Percentiles rank a stretch among this genome's conserved stretches.
phyloP scores from a whole-genome alignment of 2,329 filamentous ascomycete genomes.

The Alternaria gaisen region DNA sequence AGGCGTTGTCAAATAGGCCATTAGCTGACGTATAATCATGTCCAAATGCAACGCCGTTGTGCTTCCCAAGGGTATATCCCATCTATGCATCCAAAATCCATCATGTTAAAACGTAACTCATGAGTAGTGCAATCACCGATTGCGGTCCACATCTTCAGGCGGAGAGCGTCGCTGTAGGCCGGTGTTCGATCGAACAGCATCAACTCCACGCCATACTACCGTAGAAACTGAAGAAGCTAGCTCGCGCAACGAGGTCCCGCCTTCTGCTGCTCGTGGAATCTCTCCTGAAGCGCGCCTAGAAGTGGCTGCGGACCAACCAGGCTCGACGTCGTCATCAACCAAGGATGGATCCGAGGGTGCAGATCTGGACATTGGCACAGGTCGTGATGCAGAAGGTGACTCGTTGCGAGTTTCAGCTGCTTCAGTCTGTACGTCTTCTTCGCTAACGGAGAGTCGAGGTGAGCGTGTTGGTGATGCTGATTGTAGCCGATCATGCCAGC shows the following conservation, averaged over 20 bases:
- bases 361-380: constrained; percentile 50
- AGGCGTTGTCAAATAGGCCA: neutral
- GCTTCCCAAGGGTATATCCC: constrained; percentile 26
- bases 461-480: constrained; percentile 34
- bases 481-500: constrained; percentile 41
- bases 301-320: constrained; percentile 52
- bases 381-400: constrained; percentile 61
- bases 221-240: constrained; percentile 46
- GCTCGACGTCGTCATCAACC: constrained; percentile 42
- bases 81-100: constrained; percentile 24
- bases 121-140: constrained; percentile 34
- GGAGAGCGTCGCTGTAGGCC: constrained; percentile 41
- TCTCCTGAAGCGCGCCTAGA: constrained; percentile 48
- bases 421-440: constrained; percentile 57
- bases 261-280: constrained; percentile 22
- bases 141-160: constrained; percentile 45
- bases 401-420: constrained; percentile 57
- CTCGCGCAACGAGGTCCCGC: constrained; percentile 40
- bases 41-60: constrained; percentile 21
- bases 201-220: constrained; percentile 48
- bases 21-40: neutral
- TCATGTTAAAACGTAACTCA: constrained; percentile 12
- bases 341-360: constrained; percentile 13
- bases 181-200: constrained; percentile 41
- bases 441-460: constrained; percentile 36